phyloP scores from a whole-genome alignment of 2,329 filamentous ascomycete genomes.

The Aspergillus ibericus region DNA sequence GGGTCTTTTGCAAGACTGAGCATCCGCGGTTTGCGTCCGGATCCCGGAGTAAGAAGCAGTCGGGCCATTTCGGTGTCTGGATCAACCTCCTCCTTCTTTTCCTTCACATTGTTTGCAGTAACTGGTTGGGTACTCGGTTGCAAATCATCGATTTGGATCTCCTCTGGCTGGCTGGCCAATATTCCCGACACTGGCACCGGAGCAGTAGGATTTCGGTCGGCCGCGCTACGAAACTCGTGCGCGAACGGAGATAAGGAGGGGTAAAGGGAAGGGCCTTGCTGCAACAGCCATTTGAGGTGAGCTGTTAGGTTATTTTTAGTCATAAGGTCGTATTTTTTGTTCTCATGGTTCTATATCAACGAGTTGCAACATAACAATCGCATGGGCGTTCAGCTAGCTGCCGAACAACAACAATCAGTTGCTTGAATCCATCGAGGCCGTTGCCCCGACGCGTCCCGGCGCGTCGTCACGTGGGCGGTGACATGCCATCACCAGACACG shows the following conservation, averaged over 20 bases:
- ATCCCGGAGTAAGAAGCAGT: constrained; percentile 43
- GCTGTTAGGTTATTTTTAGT: constrained; percentile 49
- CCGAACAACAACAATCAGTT: constrained; percentile 6
- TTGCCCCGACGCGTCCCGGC: constrained; percentile 22
- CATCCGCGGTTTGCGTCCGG: constrained; percentile 42
- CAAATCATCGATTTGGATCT: constrained; percentile 13
- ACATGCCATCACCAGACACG: neutral
- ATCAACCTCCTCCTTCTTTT: constrained; percentile 26
- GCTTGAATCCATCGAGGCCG: neutral
- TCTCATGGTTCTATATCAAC: constrained; percentile 26
- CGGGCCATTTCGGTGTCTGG: constrained; percentile 45
- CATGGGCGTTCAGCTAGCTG: neutral
- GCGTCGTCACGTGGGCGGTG: constrained; percentile 27
- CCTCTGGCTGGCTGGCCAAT: constrained; percentile 6
- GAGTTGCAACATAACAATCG: constrained; percentile 8
- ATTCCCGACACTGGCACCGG: constrained; percentile 7
- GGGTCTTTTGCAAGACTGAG: constrained; percentile 32
- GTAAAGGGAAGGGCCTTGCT: constrained; percentile 38
- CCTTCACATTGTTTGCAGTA: constrained; percentile 23
- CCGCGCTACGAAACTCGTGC: constrained; percentile 21
- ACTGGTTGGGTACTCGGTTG: constrained; percentile 4
- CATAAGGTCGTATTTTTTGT: constrained; percentile 41
- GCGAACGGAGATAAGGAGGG: constrained; percentile 32
- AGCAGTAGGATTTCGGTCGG: constrained; percentile 6
- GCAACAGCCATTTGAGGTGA: constrained; percentile 50